A percentile compares a stretch with the other conserved stretches of the same genome.
phyloP scores from a whole-genome alignment of 1,284 basidiomycete species.

The Ganoderma sinense region DNA sequence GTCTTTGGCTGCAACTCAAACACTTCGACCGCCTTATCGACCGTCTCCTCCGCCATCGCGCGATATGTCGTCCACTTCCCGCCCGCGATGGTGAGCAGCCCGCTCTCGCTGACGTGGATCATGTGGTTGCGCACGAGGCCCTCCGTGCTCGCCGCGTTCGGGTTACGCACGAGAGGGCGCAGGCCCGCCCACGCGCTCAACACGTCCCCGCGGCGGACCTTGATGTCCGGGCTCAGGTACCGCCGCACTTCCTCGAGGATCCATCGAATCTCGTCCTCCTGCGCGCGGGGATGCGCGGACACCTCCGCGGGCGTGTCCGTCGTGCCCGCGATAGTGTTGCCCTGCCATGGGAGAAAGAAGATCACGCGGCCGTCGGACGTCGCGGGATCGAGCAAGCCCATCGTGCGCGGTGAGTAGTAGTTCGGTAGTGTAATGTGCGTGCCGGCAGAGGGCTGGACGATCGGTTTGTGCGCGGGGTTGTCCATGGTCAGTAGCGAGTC shows the following conservation, averaged over 20 bases:
- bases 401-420: constrained; percentile 95
- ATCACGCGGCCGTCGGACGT: constrained; percentile 98
- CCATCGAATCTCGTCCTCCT: constrained; percentile 97
- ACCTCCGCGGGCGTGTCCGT: constrained; percentile 90
- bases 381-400: constrained; percentile 95
- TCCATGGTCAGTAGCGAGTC: constrained; percentile 91
- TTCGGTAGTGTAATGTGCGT: constrained; percentile 97
- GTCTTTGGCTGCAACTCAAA: constrained; percentile 71
- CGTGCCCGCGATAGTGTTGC: constrained; percentile 96
- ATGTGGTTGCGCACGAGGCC: constrained; percentile 95
- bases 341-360: constrained; percentile 99
- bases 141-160: constrained; percentile 82
- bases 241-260: constrained; percentile 91
- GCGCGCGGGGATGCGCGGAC: constrained; percentile 82
- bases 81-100: constrained; percentile 94
- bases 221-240: constrained; percentile 93
- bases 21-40: constrained; percentile 87
- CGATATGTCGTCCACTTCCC: constrained; percentile 99
- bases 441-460: constrained; percentile 93
- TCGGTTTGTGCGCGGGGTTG: constrained; percentile 83
- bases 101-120: constrained; percentile 85
- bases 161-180: constrained; percentile 90
- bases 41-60: constrained; percentile 96
- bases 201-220: constrained; percentile 96
- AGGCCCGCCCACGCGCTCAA: constrained; percentile 95